A percentile compares a stretch with the other conserved stretches of the same genome.
Evolutionary conservation across 176 grass and related monocot species (phyloP).

Genomic region (Hsuehochloa calcarea): DNA sequence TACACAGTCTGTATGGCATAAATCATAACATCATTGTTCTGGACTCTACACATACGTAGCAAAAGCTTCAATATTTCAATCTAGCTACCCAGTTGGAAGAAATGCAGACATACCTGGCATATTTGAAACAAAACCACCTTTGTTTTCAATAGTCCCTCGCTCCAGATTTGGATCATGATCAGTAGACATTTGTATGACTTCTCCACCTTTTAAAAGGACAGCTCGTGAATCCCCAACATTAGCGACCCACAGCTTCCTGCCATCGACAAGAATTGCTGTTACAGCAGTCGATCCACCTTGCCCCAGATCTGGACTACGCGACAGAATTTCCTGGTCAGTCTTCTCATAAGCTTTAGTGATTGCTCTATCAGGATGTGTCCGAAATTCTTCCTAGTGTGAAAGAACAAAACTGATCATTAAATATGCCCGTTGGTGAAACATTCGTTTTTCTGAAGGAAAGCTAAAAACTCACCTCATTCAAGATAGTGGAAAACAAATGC

Average conservation of each 20-base stretch:
- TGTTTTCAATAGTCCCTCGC: slow-evolving; percentile 64
- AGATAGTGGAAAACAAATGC: slow-evolving; percentile 60
- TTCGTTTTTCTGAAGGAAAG: background rate
- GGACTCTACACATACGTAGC: background rate
- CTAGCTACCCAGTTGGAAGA: background rate
- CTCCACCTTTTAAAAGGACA: slow-evolving; percentile 74
- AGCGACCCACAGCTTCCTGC: slow-evolving; percentile 66
- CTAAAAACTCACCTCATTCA: slow-evolving; percentile 45
- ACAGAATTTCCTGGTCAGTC: slow-evolving; percentile 69
- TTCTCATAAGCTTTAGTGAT: slow-evolving; percentile 82
- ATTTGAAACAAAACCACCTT: slow-evolving; percentile 86
- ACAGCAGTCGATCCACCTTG: slow-evolving; percentile 79
- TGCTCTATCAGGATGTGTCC: slow-evolving; percentile 65
- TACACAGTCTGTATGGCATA: background rate
- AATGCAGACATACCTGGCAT: slow-evolving; percentile 59
- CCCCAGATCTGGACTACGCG: slow-evolving; percentile 64
- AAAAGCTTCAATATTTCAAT: background rate
- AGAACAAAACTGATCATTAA: background rate
- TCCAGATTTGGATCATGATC: slow-evolving; percentile 82
- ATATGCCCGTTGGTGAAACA: background rate
- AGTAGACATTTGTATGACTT: slow-evolving; percentile 63
- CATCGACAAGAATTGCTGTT: slow-evolving; percentile 72
- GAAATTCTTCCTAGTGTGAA: slow-evolving; percentile 74
- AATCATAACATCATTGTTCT: background rate
- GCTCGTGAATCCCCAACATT: slow-evolving; percentile 86